phyloP scores from a whole-genome alignment of 1,284 basidiomycete species.

The Agroathelia rolfsii region DNA sequence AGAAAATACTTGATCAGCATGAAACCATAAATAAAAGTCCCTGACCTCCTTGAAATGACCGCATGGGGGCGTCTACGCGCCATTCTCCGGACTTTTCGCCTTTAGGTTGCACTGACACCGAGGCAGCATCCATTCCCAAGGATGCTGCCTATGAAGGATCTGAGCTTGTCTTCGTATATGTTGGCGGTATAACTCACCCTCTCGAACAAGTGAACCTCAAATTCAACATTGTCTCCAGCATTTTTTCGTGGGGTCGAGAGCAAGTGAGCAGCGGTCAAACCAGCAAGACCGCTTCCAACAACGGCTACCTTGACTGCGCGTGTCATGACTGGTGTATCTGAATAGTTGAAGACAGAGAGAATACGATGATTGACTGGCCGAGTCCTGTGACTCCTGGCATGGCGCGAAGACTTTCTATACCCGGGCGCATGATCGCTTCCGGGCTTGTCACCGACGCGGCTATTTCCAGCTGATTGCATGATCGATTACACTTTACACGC shows the following conservation, averaged over 20 bases:
- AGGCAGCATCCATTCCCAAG: slow-evolving; percentile 50
- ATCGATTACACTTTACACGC: too few relatives aligned
- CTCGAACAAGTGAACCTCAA: slow-evolving; percentile 66
- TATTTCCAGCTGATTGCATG: too few relatives aligned
- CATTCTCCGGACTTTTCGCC: slow-evolving; percentile 25
- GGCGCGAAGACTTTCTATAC: too few relatives aligned
- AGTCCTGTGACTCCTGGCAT: too few relatives aligned
- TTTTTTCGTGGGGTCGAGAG: slow-evolving; percentile 27
- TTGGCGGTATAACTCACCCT: slow-evolving; percentile 35
- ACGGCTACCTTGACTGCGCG: slow-evolving; percentile 52
- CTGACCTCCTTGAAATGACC: slow-evolving; percentile 67
- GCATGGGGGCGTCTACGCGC: slow-evolving; percentile 69
- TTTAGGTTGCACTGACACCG: slow-evolving; percentile 32
- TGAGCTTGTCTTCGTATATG: slow-evolving; percentile 6
- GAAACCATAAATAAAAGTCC: too few relatives aligned
- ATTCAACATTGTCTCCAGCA: slow-evolving; percentile 31
- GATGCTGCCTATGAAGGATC: slow-evolving; percentile 27
- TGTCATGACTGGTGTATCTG: too few relatives aligned
- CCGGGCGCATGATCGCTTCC: too few relatives aligned
- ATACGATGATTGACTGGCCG: too few relatives aligned
- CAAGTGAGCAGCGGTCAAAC: slow-evolving; percentile 57
- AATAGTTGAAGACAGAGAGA: too few relatives aligned
- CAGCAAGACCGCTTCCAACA: slow-evolving; percentile 62
- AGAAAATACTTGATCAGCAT: slow-evolving; percentile 1
- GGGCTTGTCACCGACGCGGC: too few relatives aligned